A percentile compares a stretch with the other conserved stretches of the same genome.
These are phyloP conservation scores for Brettanomyces anomalus DNA, from an alignment of 805 yeast genomes.

Conservation along the genomic window DNA sequence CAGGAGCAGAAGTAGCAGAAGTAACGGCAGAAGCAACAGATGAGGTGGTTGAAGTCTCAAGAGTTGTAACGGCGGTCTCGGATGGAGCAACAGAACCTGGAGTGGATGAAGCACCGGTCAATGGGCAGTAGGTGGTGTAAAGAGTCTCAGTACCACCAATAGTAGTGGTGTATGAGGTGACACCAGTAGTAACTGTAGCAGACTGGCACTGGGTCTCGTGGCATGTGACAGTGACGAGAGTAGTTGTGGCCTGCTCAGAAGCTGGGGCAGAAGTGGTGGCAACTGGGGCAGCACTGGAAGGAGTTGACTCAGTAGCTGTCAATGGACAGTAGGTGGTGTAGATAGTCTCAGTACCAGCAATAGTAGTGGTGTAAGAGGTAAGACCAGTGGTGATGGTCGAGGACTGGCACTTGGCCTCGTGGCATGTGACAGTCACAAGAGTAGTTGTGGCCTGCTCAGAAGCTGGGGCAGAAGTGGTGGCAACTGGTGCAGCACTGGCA, in stretches of 20 bases:
- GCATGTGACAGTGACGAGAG: conserved; percentile 15
- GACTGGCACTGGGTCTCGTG: conserved; percentile 18
- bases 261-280: background rate
- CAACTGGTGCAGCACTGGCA: background rate
- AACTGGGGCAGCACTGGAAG: conserved; percentile 3
- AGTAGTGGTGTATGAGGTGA: conserved; percentile 19
- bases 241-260: conserved; percentile 20
- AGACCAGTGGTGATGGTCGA: conserved; percentile 9
- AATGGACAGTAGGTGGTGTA: conserved; percentile 32
- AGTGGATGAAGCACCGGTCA: background rate
- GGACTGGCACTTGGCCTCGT: conserved; percentile 8
- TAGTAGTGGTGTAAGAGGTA: conserved; percentile 23
- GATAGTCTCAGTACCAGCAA: conserved; percentile 27
- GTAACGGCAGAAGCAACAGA: conserved; percentile 17
- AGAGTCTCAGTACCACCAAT: conserved; percentile 26
- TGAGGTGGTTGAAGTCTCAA: conserved; percentile 22
- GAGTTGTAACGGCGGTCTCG: background rate
- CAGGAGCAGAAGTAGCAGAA: background rate
- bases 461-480: background rate
- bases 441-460: conserved; percentile 1
- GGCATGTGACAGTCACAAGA: conserved; percentile 7
- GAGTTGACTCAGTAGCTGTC: background rate
- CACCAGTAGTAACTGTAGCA: conserved; percentile 18
- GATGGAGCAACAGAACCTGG: background rate
- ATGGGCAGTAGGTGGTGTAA: conserved; percentile 31